phyloP scores from a whole-genome alignment of 345 rosid species.

The Corchorus olitorius region DNA sequence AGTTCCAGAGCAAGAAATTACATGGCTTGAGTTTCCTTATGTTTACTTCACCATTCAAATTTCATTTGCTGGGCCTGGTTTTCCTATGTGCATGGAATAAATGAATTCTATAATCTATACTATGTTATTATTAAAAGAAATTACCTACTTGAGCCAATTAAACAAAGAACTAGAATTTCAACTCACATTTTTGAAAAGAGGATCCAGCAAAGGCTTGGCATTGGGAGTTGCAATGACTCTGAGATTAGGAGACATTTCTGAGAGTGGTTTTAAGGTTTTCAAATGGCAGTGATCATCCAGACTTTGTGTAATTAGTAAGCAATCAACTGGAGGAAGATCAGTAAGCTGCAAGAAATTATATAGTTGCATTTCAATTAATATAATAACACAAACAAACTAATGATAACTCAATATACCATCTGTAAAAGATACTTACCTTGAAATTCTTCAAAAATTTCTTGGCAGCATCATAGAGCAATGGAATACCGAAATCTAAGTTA shows the following conservation, averaged over 20 bases:
- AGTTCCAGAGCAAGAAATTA: neutral
- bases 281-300: slow-evolving; percentile 95
- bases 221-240: slow-evolving; percentile 85
- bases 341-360: slow-evolving; percentile 64
- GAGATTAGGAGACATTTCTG: slow-evolving; percentile 55
- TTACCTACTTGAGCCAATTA: neutral
- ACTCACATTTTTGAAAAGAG: slow-evolving; percentile 73
- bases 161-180: neutral
- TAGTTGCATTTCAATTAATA: slow-evolving; percentile 15
- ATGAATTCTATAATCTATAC: neutral
- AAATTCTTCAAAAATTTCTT: slow-evolving; percentile 70
- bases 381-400: too few species aligned
- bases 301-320: slow-evolving; percentile 88
- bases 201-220: slow-evolving; percentile 85
- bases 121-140: neutral
- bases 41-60: neutral
- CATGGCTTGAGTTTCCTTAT: neutral
- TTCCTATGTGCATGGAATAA: neutral
- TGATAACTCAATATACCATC: too few species aligned
- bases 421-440: slow-evolving; percentile 43
- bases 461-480: slow-evolving; percentile 88
- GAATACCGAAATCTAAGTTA: slow-evolving; percentile 92
- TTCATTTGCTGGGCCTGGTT: neutral
- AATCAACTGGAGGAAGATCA: slow-evolving; percentile 79
- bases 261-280: slow-evolving; percentile 74